Percentiles rank a stretch among this genome's conserved stretches.
Conservation (phyloP, 805 yeast species). For the Ogataea philodendri region DNA sequence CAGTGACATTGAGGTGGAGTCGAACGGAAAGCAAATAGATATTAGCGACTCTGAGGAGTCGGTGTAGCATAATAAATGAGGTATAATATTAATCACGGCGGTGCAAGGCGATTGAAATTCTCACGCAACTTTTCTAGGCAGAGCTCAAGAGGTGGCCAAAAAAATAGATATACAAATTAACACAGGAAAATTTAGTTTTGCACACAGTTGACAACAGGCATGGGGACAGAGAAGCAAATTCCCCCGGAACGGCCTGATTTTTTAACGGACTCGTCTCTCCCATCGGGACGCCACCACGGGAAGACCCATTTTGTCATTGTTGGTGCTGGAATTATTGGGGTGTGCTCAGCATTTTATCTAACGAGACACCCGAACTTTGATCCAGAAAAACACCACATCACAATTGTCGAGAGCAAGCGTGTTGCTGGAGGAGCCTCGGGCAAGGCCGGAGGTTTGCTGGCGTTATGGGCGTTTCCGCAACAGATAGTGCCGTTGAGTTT, state of each 20-base stretch:
- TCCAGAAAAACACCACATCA: conserved; percentile 70
- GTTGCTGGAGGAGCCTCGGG: conserved; percentile 98
- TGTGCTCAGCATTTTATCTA: conserved; percentile 86
- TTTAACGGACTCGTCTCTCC: conserved; percentile 36
- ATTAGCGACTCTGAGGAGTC: conserved; percentile 22
- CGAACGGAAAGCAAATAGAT: conserved; percentile 16
- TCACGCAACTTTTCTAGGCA: conserved; percentile 17
- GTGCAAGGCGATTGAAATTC: conserved; percentile 13
- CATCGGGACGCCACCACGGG: conserved; percentile 51
- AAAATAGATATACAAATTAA: conserved; percentile 1
- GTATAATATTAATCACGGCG: conserved; percentile 5
- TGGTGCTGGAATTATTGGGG: conserved; percentile 96
- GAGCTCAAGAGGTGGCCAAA: conserved; percentile 5
- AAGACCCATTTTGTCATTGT: conserved; percentile 79
- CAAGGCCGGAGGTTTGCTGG: conserved; percentile 93
- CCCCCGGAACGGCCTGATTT: conserved; percentile 30
- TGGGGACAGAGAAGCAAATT: conserved; percentile 21
- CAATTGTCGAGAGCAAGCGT: conserved; percentile 81
- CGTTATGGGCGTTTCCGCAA: conserved; percentile 96
- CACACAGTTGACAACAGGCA: conserved; percentile 12
- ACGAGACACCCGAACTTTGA: conserved; percentile 81
- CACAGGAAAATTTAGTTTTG: conserved; percentile 5
- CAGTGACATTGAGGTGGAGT: conserved; percentile 40
- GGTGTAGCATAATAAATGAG: conserved; percentile 11
- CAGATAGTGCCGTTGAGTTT: conserved; percentile 89